A percentile compares a stretch with the other conserved stretches of the same genome.
phyloP scores from a whole-genome alignment of 495 filamentous ascomycete species.

The Parathielavia appendiculata region DNA sequence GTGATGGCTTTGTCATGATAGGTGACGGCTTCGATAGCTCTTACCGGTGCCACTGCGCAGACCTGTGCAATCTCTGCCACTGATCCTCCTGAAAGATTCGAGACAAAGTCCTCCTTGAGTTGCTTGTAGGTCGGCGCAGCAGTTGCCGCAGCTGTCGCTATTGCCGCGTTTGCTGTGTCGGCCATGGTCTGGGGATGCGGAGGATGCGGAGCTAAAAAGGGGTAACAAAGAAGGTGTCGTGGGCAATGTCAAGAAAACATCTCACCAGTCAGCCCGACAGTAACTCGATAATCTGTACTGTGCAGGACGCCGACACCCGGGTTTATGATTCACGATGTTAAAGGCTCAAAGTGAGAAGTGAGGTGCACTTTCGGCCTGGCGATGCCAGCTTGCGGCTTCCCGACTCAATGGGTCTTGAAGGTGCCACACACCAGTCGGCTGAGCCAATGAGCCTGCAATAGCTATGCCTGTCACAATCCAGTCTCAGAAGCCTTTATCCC shows the following conservation, averaged over 20 bases:
- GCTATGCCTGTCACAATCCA: conserved; percentile 12
- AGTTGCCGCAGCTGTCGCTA: conserved; percentile 19
- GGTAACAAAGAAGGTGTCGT: not conserved
- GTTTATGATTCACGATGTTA: not conserved
- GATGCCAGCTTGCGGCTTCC: conserved; percentile 23
- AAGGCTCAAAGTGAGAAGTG: conserved; percentile 16
- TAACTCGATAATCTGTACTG: not conserved
- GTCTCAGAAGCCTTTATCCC: conserved; percentile 1
- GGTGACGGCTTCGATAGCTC: conserved; percentile 33
- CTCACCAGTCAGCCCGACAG: not conserved
- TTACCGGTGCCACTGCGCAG: conserved; percentile 76
- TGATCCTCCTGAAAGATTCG: conserved; percentile 77
- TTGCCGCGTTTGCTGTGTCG: conserved; percentile 6
- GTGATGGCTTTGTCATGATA: conserved; percentile 4
- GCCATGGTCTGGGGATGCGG: conserved; percentile 27
- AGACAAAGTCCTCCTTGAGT: conserved; percentile 92
- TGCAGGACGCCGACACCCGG: not conserved
- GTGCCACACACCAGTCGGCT: conserved; percentile 4
- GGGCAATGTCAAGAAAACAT: conserved; percentile 13
- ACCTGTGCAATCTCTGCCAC: conserved; percentile 84
- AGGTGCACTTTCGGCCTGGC: conserved; percentile 15
- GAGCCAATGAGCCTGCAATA: conserved; percentile 21
- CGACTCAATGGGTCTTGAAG: conserved; percentile 11
- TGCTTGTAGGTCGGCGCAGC: conserved; percentile 64
- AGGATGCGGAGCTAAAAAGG: not conserved